Evolutionary conservation across 202 grass and related monocot species (phyloP), one percentile per base, ranked within the genome.

Genomic region (Schoenoplectus tabernaemontani): DNA sequence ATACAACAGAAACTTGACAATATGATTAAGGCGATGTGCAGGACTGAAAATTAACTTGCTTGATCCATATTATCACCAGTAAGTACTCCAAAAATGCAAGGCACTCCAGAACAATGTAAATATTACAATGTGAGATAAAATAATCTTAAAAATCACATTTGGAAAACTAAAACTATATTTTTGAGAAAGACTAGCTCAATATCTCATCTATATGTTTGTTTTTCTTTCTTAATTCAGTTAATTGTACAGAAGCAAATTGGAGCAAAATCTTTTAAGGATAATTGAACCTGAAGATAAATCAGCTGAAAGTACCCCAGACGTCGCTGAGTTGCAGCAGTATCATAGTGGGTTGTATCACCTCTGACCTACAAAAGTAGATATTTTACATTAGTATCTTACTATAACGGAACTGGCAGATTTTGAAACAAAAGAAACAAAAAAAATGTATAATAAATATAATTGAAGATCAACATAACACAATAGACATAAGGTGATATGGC

Each of bases 41-140:
- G 48, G 50, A 19, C 19, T 39, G 13, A 20, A 43, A n/a, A 17
- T 12, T 62, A 0, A 82, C 83, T 78, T 91, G 94, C 96, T 92
- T 99, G 96, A 16, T 99, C 96, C 96, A 99, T 99, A 76, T 99
- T 88, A 86, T 99, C 96, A 60, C 96, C 95, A 5, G 96, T 99
- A 64, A 99, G 76, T 82, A 99, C 91, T 89, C 90, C 96, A 83
- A 99, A 99, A 84, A 99, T 65, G 24, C 96, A 99, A 73, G 96
- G 96, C 50, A 92, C 69, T 61, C 85, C 96, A 95, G 86, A 33
- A 85, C 58, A 48, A 86, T 17, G 47, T n/a, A 34, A 13, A 54
- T 30, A 56, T 54, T 34, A 44, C 43, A 93, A 69, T 17, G 5
- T 70, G 44, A 64, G 3, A 44, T 9, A n/a, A n/a, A 68, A 36